These are phyloP conservation scores for Debaryomyces sp. DNA, from an alignment of 1,139 yeast genomes.

Conservation along the genomic window DNA sequence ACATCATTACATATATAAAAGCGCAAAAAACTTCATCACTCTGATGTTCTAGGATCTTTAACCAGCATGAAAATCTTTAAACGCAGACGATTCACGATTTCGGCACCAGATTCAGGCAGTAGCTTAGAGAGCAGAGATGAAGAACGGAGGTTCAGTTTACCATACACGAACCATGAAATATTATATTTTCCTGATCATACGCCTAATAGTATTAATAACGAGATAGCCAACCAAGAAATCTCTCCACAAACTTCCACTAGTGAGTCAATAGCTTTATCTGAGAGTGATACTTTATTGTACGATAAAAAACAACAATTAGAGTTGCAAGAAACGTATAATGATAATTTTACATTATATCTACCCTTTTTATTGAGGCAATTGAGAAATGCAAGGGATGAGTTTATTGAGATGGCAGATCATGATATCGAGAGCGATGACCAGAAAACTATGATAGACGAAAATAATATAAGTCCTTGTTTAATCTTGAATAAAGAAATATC, in stretches of 20 bases:
- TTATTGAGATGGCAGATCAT: conserved; percentile 1
- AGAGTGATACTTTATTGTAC: conserved; percentile 26
- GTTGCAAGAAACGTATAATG: conserved; percentile 38
- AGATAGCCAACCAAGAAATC: not conserved
- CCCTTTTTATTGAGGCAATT: conserved; percentile 39
- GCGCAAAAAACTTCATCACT: not conserved
- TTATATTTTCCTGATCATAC: not conserved
- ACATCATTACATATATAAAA: not conserved
- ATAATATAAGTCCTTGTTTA: conserved; percentile 10
- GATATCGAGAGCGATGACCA: conserved; percentile 23
- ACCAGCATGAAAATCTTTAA: conserved; percentile 4
- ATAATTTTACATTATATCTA: conserved; percentile 40
- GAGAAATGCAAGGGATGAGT: conserved; percentile 16
- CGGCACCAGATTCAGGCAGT: not conserved
- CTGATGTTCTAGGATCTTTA: not conserved
- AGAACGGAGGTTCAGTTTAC: conserved; percentile 2
- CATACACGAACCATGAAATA: not conserved
- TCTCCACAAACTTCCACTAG: conserved; percentile 7
- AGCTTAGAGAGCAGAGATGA: not conserved
- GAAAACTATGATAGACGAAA: conserved; percentile 25
- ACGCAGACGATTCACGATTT: conserved; percentile 3
- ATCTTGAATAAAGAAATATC: conserved; percentile 21
- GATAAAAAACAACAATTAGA: conserved; percentile 27
- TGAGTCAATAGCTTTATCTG: conserved; percentile 24
- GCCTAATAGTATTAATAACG: not conserved